Evolutionary conservation across 768 basidiomycete genomes (phyloP).

Genomic region (Tubosaeta brunneosetosa): DNA sequence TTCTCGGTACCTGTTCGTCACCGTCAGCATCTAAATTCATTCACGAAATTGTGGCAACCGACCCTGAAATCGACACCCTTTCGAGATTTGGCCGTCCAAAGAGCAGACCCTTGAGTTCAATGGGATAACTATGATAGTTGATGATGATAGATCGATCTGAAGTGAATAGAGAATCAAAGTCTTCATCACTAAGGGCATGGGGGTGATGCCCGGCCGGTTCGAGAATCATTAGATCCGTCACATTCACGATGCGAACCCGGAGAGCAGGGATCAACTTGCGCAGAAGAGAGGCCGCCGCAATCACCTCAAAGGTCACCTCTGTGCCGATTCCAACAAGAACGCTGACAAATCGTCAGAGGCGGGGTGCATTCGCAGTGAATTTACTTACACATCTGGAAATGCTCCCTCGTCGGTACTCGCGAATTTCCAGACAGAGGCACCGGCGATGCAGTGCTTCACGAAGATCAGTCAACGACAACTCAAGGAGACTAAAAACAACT

Average conservation of each 20-base stretch:
- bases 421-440: slow-evolving; percentile 83
- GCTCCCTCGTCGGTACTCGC: slow-evolving; percentile 70
- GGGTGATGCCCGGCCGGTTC: slow-evolving; percentile 67
- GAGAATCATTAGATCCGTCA: slow-evolving; percentile 86
- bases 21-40: not conserved
- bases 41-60: slow-evolving; percentile 8
- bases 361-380: not conserved
- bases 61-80: slow-evolving; percentile 54
- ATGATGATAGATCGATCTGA: slow-evolving; percentile 63
- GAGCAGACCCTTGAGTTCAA: slow-evolving; percentile 64
- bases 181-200: slow-evolving; percentile 58
- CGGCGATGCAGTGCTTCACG: slow-evolving; percentile 73
- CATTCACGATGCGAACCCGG: slow-evolving; percentile 82
- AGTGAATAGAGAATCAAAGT: slow-evolving; percentile 72
- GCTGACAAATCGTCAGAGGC: slow-evolving; percentile 28
- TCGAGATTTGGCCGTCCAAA: slow-evolving; percentile 49
- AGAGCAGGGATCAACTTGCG: slow-evolving; percentile 65
- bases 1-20: slow-evolving; percentile 45
- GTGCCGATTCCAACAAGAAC: slow-evolving; percentile 86
- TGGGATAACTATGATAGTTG: slow-evolving; percentile 82
- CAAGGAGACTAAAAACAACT: slow-evolving; percentile 4
- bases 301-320: slow-evolving; percentile 85
- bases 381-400: slow-evolving; percentile 61
- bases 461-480: not conserved
- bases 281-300: slow-evolving; percentile 79